Evolutionary conservation across 202 grass and related monocot species (phyloP), one percentile per base, ranked within the genome.

Genomic region (Zizania palustris): DNA sequence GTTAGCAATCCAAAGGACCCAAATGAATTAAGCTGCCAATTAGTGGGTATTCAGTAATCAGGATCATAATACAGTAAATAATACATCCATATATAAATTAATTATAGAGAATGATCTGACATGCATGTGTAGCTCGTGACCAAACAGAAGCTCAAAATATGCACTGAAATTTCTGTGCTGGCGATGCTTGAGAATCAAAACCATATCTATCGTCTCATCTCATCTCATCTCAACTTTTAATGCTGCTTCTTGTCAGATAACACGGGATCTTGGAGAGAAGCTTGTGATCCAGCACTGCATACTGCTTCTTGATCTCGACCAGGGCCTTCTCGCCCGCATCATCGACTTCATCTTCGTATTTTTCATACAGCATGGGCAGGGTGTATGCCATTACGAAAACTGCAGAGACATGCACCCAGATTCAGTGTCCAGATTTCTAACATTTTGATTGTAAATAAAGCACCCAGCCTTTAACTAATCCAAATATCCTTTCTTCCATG

Each of bases 291-390:
- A 93, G 69, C 28, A 83, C 81, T 21, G 69, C 77, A 44, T 90
- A 97, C 5, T 91, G 81, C 59, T 88, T 97, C 67, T 85, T 89
- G 67, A 92, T 85, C 83, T 91, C 72, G 21, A 81, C 14, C 9
- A 89, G 80, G 48, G 90, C 82, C 84, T 84, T 91, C 74, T 89
- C 90, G 8, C 82, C 90, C 16, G 71, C 74, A 36, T 36, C 68
- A 53, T 97, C 93, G 15, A 91, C 83, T 75, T 88, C 62, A 77
- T 97, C 90, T 81, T 91, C 88, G 3, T 89, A 93, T 50, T 82
- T 91, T 83, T 97, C 90, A 33, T 89, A 93, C 13, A 93, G 61
- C 77, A 89, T 87, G 36, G 93, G 93, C 11, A 84, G 71, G 0
- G 93, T 97, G 68, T 88, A 89, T 77, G 78, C 82, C 71, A 86